Evolutionary conservation across 2,329 filamentous ascomycete species (phyloP), one percentile per base, ranked within the genome.

Genomic region (Alternaria rosae): DNA sequence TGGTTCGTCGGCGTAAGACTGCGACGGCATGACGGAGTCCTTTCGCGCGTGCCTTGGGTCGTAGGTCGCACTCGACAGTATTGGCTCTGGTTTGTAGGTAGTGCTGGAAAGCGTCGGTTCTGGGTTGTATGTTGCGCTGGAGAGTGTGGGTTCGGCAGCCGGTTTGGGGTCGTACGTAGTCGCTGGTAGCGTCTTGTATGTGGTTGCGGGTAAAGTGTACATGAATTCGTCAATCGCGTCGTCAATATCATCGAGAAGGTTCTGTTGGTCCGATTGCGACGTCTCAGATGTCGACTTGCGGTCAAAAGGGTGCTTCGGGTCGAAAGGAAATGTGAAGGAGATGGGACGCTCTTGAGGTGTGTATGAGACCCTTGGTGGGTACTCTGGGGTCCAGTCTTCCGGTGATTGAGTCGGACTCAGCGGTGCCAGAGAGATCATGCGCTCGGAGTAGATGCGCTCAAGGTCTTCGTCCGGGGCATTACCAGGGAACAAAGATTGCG

Each of bases 161-260:
- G 23, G 51, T 20, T 56, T 23, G 1, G 59, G 38, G n/a, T 57
- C 43, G 51, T 70, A 73, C 12, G 58, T 67, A 17, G 69, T 62
- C 9, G 66, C 60, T 7, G 69, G 66, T 8, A 70, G 50, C 8
- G 41, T 32, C 21, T 62, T 54, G 42, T 66, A 70, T 10, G 61
- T 64, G 9, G 63, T 64, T 12, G 65, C 61, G 13, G 68, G 57
- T 10, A 63, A 59, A n/a, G 61, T 67, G 53, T 65, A 71, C 45
- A 65, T 58, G 45, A 69, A 72, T 48, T 72, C 68, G 23, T 73
- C 70, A 41, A 73, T 73, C 5, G 70, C 70, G 28, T 69, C 66
- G 54, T 73, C 70, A 30, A 73, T 73, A 8, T 73, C 64, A 15
- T 69, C 59, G 17, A 73, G 61, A 7, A 73, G 47, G 15, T 67